A percentile compares a stretch with the other conserved stretches of the same genome.
Conservation (phyloP, 352 stramenopile genomes). For the Aphanomyces stellatus region DNA sequence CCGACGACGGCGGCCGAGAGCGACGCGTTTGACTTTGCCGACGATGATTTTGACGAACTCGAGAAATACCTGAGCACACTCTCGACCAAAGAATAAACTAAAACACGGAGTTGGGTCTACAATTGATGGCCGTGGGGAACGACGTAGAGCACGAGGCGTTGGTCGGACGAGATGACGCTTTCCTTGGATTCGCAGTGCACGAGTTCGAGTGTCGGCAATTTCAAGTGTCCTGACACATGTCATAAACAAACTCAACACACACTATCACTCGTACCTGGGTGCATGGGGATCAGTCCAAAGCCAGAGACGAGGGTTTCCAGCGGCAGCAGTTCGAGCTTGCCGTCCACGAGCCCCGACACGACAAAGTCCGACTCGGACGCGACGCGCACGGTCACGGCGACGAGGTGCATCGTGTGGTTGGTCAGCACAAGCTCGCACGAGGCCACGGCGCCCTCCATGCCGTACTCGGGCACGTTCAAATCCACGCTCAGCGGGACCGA, state of each 20-base stretch:
- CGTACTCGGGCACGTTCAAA: slow-evolving; percentile 59
- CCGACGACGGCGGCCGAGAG: slow-evolving; percentile 32
- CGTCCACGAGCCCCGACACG: slow-evolving; percentile 64
- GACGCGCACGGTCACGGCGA: slow-evolving; percentile 60
- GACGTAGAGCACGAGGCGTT: slow-evolving; percentile 11
- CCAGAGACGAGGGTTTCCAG: slow-evolving; percentile 52
- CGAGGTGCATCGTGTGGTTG: slow-evolving; percentile 68
- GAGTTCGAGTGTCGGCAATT: slow-evolving; percentile 10
- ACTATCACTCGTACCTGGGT: slow-evolving; percentile 45
- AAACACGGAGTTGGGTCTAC: no score
- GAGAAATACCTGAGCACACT: slow-evolving; percentile 82
- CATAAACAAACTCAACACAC: not conserved
- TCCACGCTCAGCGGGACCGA: slow-evolving; percentile 52
- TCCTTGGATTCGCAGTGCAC: slow-evolving; percentile 10
- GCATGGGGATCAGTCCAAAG: slow-evolving; percentile 61
- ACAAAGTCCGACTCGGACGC: slow-evolving; percentile 71
- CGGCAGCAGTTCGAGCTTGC: slow-evolving; percentile 63
- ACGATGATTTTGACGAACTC: slow-evolving; percentile 82
- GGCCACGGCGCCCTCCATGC: slow-evolving; percentile 50
- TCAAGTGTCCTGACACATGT: not conserved
- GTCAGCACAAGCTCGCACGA: slow-evolving; percentile 44
- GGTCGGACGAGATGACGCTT: not conserved
- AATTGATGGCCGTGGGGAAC: slow-evolving; percentile 1
- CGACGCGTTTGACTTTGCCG: slow-evolving; percentile 78
- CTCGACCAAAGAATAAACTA: slow-evolving; percentile 6